Percentiles rank a stretch among this genome's conserved stretches.
Conservation (phyloP, 164 flowering plant genomes). For the Saururus chinensis region DNA sequence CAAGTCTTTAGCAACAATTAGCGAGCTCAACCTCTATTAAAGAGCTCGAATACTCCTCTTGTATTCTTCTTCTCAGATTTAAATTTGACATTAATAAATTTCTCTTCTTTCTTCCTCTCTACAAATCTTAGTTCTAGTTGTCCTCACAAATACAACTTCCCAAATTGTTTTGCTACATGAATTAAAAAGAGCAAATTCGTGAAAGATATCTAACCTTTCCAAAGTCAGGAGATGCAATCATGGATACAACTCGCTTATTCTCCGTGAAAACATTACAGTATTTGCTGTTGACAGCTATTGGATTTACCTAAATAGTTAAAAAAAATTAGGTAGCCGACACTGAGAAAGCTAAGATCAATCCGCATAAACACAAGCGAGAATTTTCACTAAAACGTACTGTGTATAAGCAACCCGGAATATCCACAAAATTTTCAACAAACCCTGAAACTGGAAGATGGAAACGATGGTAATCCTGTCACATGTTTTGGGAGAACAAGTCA, state of each 20-base stretch:
- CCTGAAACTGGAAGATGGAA: conserved; percentile 91
- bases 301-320: conserved; percentile 56
- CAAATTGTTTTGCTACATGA: background rate
- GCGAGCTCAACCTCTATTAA: too few relatives aligned
- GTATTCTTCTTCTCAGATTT: too few relatives aligned
- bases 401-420: conserved; percentile 78
- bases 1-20: too few relatives aligned
- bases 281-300: conserved; percentile 94
- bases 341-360: background rate
- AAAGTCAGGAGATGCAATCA: conserved; percentile 64
- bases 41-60: too few relatives aligned
- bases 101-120: too few relatives aligned
- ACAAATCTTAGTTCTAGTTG: too few relatives aligned
- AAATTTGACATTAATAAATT: too few relatives aligned
- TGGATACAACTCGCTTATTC: conserved; percentile 77
- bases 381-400: conserved; percentile 37
- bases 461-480: conserved; percentile 86
- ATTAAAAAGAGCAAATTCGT: background rate
- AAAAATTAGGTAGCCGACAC: background rate
- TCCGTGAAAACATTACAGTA: conserved; percentile 96
- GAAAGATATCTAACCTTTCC: conserved; percentile 60
- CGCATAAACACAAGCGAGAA: background rate
- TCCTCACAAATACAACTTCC: background rate
- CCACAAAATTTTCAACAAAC: conserved; percentile 45
- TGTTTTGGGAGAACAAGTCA: background rate